Base-by-base conservation (phyloP, 441 rosid genomes). In the Erodium trifolium region DNA sequence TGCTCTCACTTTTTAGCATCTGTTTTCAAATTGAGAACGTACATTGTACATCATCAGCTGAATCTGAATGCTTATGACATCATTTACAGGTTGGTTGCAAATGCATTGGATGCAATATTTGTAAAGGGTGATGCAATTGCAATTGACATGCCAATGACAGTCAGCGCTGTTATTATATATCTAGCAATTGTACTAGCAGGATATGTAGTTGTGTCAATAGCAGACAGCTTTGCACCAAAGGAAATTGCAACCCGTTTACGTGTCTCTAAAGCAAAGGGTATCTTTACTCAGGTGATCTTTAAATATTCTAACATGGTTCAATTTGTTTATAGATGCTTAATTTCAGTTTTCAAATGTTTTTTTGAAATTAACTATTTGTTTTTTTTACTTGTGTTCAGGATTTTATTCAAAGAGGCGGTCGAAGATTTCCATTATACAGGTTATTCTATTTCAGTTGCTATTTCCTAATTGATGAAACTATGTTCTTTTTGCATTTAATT, bases 111-210 rank as follows among this genome's bases (percentile, higher is more conserved):
- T 80, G 78, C 78, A 39, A 77, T 65, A 57, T 88, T 93, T 70
- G 76, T 74, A 16, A 87, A 84, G 82, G 97, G 97, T 57, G 97
- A 88, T 68, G 82, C 97, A 4, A 81, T 92, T 74, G 98, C 94
- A 0, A 90, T 90, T 41, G 91, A 87, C 83, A 88, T 92, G 97
- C 93, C 96, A 16, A 88, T 92, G 97, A 92, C 96, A 27, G 90
- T 85, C 13, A 69, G 77, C 79, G 90, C 94, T 6, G 91, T 93
- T 69, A 70, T 90, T 67, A 87, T 90, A 73, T 93, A 90, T 74
- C 76, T 93, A 27, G 96, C 97, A 12, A 86, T 88, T 71, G 77
- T 93, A 67, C 78, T 87, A 3, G 92, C 88, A 0, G 98, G 96
- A 70, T 84, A 71, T 73, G 78, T 88, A 45, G 98, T 83, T 70